Conservation (phyloP, 2,329 filamentous ascomycete species). For the Metarhizium sp. region DNA sequence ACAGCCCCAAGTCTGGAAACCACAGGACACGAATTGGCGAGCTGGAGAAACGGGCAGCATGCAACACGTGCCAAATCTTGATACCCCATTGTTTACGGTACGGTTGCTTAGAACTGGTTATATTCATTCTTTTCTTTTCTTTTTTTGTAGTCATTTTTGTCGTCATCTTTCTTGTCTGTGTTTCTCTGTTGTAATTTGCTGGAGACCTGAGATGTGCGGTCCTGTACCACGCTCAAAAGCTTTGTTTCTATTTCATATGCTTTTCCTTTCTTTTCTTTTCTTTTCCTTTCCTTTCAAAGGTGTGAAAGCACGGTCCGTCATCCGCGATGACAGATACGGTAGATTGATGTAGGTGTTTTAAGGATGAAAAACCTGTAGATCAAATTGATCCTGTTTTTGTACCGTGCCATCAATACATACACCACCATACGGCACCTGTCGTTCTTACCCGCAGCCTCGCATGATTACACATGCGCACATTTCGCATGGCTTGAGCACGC, state of each 20-base stretch:
- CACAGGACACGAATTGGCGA: background rate
- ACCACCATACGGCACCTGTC: too few species aligned
- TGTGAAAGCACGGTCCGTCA: background rate
- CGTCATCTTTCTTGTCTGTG: background rate
- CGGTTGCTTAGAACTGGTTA: background rate
- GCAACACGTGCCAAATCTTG: background rate
- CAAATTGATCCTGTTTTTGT: background rate
- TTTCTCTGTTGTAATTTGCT: too few species aligned
- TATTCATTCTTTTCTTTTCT: background rate
- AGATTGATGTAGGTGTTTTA: background rate
- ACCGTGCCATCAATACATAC: background rate
- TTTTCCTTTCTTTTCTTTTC: too few species aligned
- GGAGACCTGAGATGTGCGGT: background rate
- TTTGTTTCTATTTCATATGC: background rate
- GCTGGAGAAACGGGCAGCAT: background rate
- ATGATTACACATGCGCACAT: too few species aligned
- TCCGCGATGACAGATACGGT: background rate
- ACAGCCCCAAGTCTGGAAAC: slow-evolving; percentile 2
- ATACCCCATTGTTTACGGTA: background rate
- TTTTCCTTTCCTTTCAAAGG: too few species aligned
- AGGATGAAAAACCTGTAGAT: background rate
- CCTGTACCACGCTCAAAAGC: background rate
- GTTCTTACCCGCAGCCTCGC: too few species aligned
- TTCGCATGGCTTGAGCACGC: too few species aligned
- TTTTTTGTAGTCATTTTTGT: background rate